A percentile compares a stretch with the other conserved stretches of the same genome.
These are phyloP conservation scores for Insectozyma bohioensis DNA, from an alignment of 1,139 yeast species.

Conservation along the genomic window DNA sequence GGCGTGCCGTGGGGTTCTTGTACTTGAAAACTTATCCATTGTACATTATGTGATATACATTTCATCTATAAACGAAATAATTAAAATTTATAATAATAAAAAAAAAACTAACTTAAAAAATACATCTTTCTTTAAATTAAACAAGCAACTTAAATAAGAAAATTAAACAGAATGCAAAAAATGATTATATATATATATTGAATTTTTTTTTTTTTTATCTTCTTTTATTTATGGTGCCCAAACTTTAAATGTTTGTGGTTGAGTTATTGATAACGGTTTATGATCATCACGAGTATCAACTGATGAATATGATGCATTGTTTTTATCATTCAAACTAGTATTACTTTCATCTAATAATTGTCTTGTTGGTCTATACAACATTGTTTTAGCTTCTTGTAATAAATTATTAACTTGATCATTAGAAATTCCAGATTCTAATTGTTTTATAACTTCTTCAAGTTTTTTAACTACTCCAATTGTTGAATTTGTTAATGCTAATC, in stretches of 20 bases:
- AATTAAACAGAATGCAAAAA: no score
- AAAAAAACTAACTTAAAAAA: no score
- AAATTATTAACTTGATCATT: conserved; percentile 21
- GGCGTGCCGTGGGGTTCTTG: no score
- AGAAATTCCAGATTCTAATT: conserved; percentile 24
- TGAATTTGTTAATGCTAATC: conserved; percentile 68
- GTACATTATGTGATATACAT: no score
- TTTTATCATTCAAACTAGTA: conserved; percentile 10
- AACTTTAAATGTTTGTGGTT: conserved; percentile 83
- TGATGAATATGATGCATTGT: no score
- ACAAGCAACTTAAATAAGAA: no score
- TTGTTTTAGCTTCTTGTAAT: conserved; percentile 48
- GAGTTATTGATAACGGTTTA: conserved; percentile 75
- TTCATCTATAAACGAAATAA: no score
- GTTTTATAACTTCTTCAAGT: conserved; percentile 42
- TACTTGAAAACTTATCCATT: no score
- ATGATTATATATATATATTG: no score
- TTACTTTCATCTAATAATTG: conserved; percentile 23
- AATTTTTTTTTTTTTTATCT: no score
- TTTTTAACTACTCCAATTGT: conserved; percentile 53
- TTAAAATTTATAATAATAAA: no score
- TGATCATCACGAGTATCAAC: conserved; percentile 30
- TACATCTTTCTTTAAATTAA: no score
- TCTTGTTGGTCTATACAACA: conserved; percentile 51
- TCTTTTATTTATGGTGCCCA: conserved; percentile 60